Percentiles rank a stretch among this genome's conserved stretches.
Conservation (phyloP, 1,139 yeast species). For the Sugiyamaella novakii region DNA sequence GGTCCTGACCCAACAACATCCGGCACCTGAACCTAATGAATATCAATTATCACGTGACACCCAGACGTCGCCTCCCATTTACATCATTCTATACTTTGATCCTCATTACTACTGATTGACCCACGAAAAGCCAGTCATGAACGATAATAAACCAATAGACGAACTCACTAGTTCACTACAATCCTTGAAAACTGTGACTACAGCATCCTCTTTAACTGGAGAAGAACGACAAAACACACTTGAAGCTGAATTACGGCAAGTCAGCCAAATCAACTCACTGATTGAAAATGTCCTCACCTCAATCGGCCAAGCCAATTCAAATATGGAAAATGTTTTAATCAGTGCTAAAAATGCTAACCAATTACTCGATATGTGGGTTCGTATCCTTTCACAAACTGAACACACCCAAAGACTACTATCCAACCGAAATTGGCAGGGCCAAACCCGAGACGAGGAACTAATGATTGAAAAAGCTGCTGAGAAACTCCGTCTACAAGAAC, state of each 20-base stretch:
- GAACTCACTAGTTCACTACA: conserved; percentile 21
- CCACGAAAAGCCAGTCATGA: no score
- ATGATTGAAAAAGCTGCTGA: conserved; percentile 32
- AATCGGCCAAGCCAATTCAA: conserved; percentile 31
- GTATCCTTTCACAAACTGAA: conserved; percentile 42
- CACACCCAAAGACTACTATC: conserved; percentile 40
- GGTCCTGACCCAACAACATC: no score
- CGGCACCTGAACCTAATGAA: no score
- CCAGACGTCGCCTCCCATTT: no score
- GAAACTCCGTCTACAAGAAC: conserved; percentile 30
- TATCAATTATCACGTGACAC: no score
- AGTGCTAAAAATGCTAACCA: conserved; percentile 39
- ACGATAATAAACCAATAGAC: conserved; percentile 9
- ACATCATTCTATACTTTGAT: no score
- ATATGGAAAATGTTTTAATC: conserved; percentile 31
- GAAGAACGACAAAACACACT: conserved; percentile 32
- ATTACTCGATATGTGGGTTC: conserved; percentile 41
- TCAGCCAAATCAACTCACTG: conserved; percentile 32
- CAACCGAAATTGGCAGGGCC: conserved; percentile 40
- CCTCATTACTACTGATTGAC: no score
- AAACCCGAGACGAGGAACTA: conserved; percentile 35
- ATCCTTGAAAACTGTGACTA: conserved; percentile 17
- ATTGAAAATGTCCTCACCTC: conserved; percentile 32
- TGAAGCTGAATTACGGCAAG: conserved; percentile 33
- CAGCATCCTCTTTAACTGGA: conserved; percentile 6